Percentiles rank a stretch among this genome's conserved stretches.
These are phyloP conservation scores for Malassezia furfur DNA, from an alignment of 1,284 basidiomycete genomes.

Conservation along the genomic window DNA sequence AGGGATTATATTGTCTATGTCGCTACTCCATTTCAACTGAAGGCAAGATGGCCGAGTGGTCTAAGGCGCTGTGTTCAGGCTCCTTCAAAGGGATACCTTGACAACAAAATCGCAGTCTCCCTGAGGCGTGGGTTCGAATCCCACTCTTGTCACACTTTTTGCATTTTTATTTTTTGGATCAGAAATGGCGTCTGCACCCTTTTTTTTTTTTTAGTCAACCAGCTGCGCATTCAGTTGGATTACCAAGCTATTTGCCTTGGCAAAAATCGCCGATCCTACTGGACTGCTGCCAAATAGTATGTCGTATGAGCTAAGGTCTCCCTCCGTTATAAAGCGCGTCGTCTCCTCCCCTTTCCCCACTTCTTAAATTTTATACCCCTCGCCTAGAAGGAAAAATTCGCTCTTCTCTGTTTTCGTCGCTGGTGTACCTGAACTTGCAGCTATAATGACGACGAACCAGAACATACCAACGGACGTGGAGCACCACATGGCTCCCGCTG, in stretches of 20 bases:
- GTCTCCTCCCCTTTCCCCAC: too few species aligned
- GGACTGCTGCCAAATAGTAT: too few species aligned
- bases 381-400: too few species aligned
- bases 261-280: not conserved
- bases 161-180: not conserved
- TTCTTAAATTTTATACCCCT: not conserved
- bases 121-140: conserved; percentile 33
- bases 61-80: conserved; percentile 33
- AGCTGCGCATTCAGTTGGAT: too few species aligned
- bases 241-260: too few species aligned
- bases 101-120: conserved; percentile 21
- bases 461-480: not conserved
- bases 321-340: too few species aligned
- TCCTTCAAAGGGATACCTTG: conserved; percentile 15
- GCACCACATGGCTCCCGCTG: not conserved
- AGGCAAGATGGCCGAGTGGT: conserved; percentile 41
- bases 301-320: not conserved
- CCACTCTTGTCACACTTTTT: conserved; percentile 26
- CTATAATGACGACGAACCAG: not conserved
- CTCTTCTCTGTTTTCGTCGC: too few species aligned
- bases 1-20: too few species aligned
- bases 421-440: not conserved
- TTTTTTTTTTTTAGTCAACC: too few species aligned
- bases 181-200: too few species aligned
- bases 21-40: too few species aligned